phyloP scores from a whole-genome alignment of 257 asterid genomes.

The Jacaranda copaia region DNA sequence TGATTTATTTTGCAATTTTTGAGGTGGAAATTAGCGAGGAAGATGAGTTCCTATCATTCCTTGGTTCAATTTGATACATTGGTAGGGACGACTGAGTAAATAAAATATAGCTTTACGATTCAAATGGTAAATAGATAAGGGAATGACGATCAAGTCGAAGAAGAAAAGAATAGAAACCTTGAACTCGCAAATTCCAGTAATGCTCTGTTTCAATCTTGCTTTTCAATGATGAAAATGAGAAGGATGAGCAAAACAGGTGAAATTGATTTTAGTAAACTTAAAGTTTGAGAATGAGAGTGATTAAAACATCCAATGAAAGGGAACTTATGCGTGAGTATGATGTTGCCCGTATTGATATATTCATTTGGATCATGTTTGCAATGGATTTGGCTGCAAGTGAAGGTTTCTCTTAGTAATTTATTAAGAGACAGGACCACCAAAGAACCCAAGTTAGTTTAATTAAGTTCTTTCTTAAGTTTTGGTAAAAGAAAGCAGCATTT shows the following conservation, averaged over 20 bases:
- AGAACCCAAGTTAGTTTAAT: background rate
- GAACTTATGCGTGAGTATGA: slow-evolving; percentile 1
- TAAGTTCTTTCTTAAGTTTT: slow-evolving; percentile 24
- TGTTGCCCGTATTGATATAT: background rate
- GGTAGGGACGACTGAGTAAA: slow-evolving; percentile 8
- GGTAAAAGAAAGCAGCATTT: slow-evolving; percentile 14
- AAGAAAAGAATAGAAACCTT: background rate
- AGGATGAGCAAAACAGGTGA: background rate
- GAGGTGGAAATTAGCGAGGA: slow-evolving; percentile 7
- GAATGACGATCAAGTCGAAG: background rate
- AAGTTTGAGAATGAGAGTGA: background rate
- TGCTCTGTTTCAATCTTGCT: slow-evolving; percentile 34
- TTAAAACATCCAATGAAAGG: background rate
- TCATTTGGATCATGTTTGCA: background rate
- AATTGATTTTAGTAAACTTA: slow-evolving; percentile 12
- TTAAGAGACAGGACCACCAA: background rate
- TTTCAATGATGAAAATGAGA: slow-evolving; percentile 10
- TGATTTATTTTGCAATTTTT: slow-evolving; percentile 3
- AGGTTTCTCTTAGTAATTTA: background rate
- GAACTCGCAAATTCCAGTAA: background rate
- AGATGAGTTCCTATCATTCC: background rate
- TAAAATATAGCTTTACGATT: background rate
- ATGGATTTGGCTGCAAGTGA: slow-evolving; percentile 8
- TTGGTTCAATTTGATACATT: slow-evolving; percentile 8
- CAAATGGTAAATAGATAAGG: background rate